Percentiles rank a stretch among this genome's conserved stretches.
These are phyloP conservation scores for Ogataea nitratoaversa DNA, from an alignment of 805 yeast species.

Conservation along the genomic window DNA sequence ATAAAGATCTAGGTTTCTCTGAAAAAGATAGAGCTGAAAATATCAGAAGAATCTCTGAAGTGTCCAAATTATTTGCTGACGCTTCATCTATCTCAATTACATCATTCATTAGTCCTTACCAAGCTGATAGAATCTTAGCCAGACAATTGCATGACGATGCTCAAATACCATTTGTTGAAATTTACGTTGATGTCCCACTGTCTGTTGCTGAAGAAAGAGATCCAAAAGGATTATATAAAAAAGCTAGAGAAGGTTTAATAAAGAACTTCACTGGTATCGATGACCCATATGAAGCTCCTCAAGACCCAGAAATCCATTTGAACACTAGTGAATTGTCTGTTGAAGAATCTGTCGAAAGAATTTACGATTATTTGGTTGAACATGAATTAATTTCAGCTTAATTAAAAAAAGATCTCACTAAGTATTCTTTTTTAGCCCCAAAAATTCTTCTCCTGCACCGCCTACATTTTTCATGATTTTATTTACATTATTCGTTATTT, in stretches of 20 bases:
- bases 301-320: conserved; percentile 74
- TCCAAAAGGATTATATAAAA: conserved; percentile 94
- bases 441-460: too few species aligned
- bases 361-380: conserved; percentile 61
- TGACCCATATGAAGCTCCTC: conserved; percentile 95
- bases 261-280: conserved; percentile 93
- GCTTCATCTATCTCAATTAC: conserved; percentile 85
- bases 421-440: too few species aligned
- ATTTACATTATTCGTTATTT: too few species aligned
- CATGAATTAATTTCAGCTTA: conserved; percentile 33
- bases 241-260: conserved; percentile 92
- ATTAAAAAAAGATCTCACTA: too few species aligned
- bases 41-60: conserved; percentile 92
- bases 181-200: conserved; percentile 87
- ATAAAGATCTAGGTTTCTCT: conserved; percentile 90
- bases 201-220: conserved; percentile 95
- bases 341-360: conserved; percentile 75
- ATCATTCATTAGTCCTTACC: conserved; percentile 90
- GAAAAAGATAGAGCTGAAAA: conserved; percentile 92
- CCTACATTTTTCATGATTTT: too few species aligned
- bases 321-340: conserved; percentile 65
- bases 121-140: conserved; percentile 77
- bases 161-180: conserved; percentile 81
- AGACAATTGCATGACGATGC: conserved; percentile 77
- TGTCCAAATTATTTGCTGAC: conserved; percentile 89